Conservation (phyloP, 1,139 yeast genomes). For the Nakaseomyces kungkrabaensis region DNA sequence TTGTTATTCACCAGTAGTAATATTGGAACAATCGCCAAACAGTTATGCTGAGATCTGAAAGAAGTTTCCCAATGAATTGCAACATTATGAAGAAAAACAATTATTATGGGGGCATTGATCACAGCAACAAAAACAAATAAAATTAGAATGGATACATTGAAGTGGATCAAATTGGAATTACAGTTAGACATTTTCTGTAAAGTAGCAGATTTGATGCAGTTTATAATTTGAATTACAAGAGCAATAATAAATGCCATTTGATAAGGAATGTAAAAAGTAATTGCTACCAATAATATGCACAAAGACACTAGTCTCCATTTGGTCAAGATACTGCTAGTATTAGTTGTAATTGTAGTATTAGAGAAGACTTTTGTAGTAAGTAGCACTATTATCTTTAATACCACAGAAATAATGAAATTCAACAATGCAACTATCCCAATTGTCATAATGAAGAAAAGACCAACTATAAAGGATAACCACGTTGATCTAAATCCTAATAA, state of each 20-base stretch:
- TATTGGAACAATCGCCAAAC: constrained; percentile 57
- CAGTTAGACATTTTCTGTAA: constrained; percentile 3
- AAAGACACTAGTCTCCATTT: neutral
- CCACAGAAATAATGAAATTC: neutral
- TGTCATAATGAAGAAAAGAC: constrained; percentile 45
- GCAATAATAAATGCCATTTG: constrained; percentile 64
- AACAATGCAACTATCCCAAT: constrained; percentile 35
- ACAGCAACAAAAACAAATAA: constrained; percentile 62
- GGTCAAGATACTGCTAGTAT: constrained; percentile 27
- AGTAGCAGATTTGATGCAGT: constrained; percentile 32
- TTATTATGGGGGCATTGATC: constrained; percentile 54
- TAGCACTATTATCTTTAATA: neutral
- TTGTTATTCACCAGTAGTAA: constrained; percentile 42
- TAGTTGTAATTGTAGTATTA: constrained; percentile 15
- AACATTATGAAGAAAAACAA: constrained; percentile 62
- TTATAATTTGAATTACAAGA: constrained; percentile 42
- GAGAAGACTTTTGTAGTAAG: constrained; percentile 1
- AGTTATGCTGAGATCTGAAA: constrained; percentile 66
- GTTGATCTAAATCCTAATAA: constrained; percentile 60
- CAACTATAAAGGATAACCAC: constrained; percentile 48
- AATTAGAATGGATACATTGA: constrained; percentile 44
- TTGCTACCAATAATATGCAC: constrained; percentile 32
- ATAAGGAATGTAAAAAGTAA: constrained; percentile 61
- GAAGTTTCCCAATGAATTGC: constrained; percentile 65
- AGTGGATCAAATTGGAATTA: constrained; percentile 34